These are phyloP conservation scores for Barnettozyma sp. DNA, from an alignment of 805 yeast species.

Conservation along the genomic window DNA sequence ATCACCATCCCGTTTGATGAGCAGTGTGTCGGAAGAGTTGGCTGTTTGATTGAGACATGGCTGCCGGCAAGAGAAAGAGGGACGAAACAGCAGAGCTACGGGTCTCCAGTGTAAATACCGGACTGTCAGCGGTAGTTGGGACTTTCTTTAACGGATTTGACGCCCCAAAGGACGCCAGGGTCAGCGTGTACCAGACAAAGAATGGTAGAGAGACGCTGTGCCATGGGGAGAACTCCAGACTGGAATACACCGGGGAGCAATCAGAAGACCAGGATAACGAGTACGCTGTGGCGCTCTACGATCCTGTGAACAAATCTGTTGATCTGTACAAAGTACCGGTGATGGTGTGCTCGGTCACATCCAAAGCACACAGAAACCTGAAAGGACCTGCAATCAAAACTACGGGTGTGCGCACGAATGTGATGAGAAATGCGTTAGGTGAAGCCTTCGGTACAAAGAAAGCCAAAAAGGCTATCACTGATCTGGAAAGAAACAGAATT, in stretches of 20 bases:
- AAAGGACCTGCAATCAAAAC: constrained; percentile 62
- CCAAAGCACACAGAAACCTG: constrained; percentile 50
- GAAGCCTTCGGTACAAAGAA: constrained; percentile 96
- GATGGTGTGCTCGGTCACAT: constrained; percentile 53
- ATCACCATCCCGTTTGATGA: too few relatives aligned
- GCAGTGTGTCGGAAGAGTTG: too few relatives aligned
- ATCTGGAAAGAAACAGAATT: constrained; percentile 73
- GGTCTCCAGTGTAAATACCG: constrained; percentile 31
- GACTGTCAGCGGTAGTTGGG: constrained; percentile 50
- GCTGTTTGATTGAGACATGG: too few relatives aligned
- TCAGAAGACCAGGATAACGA: constrained; percentile 32
- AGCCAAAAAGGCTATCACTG: constrained; percentile 85
- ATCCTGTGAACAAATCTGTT: constrained; percentile 54
- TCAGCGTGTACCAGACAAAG: constrained; percentile 50
- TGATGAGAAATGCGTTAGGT: constrained; percentile 80
- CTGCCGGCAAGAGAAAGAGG: constrained; percentile 27
- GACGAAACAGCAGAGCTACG: constrained; percentile 34
- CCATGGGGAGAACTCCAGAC: constrained; percentile 71
- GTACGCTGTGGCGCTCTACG: constrained; percentile 74
- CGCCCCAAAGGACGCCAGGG: constrained; percentile 50
- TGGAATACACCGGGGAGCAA: constrained; percentile 63
- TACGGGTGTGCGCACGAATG: constrained; percentile 38
- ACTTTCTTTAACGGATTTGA: constrained; percentile 76
- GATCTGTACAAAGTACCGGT: constrained; percentile 62
- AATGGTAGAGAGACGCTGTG: constrained; percentile 37